These are phyloP conservation scores for Debaryomyces fabryi DNA, from an alignment of 1,139 yeast species.

Conservation along the genomic window DNA sequence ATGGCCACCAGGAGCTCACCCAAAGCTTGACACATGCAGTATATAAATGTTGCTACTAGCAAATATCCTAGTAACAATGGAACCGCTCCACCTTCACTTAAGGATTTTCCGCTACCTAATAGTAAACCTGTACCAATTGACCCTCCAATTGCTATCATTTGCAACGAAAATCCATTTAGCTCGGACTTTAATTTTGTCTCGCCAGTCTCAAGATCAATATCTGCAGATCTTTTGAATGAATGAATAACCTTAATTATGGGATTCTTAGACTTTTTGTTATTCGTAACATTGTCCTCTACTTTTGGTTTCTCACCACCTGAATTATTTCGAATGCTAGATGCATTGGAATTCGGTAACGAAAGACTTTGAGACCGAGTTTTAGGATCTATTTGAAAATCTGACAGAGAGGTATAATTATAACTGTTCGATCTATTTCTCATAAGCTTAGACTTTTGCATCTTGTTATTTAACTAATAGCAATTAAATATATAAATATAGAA, in stretches of 20 bases:
- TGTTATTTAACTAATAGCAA: neutral
- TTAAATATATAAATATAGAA: slow-evolving; percentile 1
- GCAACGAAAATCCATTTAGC: slow-evolving; percentile 18
- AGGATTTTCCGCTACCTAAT: slow-evolving; percentile 16
- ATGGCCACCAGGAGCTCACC: slow-evolving; percentile 27
- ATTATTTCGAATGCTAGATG: neutral
- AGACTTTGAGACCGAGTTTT: slow-evolving; percentile 4
- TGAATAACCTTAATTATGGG: slow-evolving; percentile 11
- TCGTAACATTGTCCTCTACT: neutral
- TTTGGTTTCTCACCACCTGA: neutral
- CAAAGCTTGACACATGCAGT: slow-evolving; percentile 26
- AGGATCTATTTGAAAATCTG: neutral
- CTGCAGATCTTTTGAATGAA: slow-evolving; percentile 17
- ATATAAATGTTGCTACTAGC: slow-evolving; percentile 22
- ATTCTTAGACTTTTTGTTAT: slow-evolving; percentile 1
- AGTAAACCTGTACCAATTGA: slow-evolving; percentile 24
- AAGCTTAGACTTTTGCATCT: slow-evolving; percentile 1
- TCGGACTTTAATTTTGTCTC: slow-evolving; percentile 11
- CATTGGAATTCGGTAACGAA: neutral
- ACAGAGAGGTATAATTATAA: neutral
- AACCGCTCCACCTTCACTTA: slow-evolving; percentile 17
- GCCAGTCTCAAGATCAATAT: slow-evolving; percentile 12
- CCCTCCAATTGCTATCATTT: slow-evolving; percentile 30
- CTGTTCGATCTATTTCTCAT: slow-evolving; percentile 1
- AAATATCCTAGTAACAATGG: slow-evolving; percentile 11